Conservation (phyloP, 352 stramenopile species). For the Globisporangium polare region DNA sequence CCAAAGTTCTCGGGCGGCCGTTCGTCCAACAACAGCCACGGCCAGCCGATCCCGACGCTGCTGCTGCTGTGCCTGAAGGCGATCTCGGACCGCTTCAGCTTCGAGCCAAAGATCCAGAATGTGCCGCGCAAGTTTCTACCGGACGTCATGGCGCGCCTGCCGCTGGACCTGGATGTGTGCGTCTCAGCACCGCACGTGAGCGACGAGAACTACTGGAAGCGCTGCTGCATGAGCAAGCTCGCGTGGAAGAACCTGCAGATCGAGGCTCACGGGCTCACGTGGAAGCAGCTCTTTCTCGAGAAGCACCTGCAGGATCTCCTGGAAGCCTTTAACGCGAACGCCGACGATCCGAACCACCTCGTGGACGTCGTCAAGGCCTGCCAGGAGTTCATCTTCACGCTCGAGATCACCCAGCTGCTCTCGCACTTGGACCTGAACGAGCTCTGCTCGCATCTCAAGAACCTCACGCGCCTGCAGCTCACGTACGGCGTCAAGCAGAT, state of each 20-base stretch:
- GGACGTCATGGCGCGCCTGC: slow-evolving; percentile 76
- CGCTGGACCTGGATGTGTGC: slow-evolving; percentile 77
- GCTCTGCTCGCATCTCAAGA: slow-evolving; percentile 79
- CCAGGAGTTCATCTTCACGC: slow-evolving; percentile 88
- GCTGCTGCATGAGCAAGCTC: slow-evolving; percentile 74
- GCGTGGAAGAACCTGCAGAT: slow-evolving; percentile 91
- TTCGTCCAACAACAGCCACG: neutral
- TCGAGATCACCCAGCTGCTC: slow-evolving; percentile 85
- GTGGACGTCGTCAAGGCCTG: slow-evolving; percentile 70
- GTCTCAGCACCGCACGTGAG: slow-evolving; percentile 81
- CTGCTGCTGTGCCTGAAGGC: slow-evolving; percentile 75
- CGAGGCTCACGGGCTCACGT: slow-evolving; percentile 87
- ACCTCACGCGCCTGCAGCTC: slow-evolving; percentile 84
- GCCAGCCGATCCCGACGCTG: slow-evolving; percentile 39
- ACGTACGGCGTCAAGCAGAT: slow-evolving; percentile 89
- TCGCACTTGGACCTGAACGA: slow-evolving; percentile 88
- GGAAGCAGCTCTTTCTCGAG: slow-evolving; percentile 93
- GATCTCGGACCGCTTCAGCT: slow-evolving; percentile 70
- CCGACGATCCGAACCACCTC: slow-evolving; percentile 53
- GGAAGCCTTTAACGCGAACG: slow-evolving; percentile 65
- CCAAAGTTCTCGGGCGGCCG: slow-evolving; percentile 5
- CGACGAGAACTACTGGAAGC: slow-evolving; percentile 95
- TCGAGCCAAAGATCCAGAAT: slow-evolving; percentile 60
- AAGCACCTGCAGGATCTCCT: slow-evolving; percentile 71
- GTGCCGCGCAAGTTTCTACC: slow-evolving; percentile 80